Evolutionary conservation across 805 yeast genomes (phyloP).

Genomic region (Starmerella floris): DNA sequence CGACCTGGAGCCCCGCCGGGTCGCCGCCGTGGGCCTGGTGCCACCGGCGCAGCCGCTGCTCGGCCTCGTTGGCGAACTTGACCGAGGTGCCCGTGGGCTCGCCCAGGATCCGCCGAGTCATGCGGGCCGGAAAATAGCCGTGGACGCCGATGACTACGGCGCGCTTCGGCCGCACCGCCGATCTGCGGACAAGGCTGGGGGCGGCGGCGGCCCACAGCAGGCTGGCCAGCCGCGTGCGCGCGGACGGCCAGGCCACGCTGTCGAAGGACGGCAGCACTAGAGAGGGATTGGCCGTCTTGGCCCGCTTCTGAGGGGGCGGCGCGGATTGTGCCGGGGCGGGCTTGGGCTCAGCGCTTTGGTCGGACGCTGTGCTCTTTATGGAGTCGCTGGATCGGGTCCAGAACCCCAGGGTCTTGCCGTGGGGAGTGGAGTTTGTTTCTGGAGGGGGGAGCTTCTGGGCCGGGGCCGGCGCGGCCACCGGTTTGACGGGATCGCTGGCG

Average conservation of each 20-base stretch:
- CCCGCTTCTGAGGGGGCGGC: slow-evolving; percentile 6
- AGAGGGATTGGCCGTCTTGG: slow-evolving; percentile 7
- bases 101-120: slow-evolving; percentile 77
- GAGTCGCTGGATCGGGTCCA: no score
- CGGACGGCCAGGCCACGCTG: slow-evolving; percentile 9
- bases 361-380: no score
- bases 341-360: not conserved
- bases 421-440: not conserved
- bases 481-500: no score
- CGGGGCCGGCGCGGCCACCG: no score
- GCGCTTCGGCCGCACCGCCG: not conserved
- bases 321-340: slow-evolving; percentile 17
- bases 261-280: slow-evolving; percentile 11
- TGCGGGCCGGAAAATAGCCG: slow-evolving; percentile 85
- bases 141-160: slow-evolving; percentile 85
- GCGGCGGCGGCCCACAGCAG: slow-evolving; percentile 20
- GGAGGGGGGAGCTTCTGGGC: no score
- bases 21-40: slow-evolving; percentile 33
- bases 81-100: slow-evolving; percentile 94
- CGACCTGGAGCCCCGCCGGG: slow-evolving; percentile 39
- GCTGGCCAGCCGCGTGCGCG: slow-evolving; percentile 22
- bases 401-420: not conserved
- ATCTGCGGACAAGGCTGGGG: slow-evolving; percentile 1
- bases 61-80: slow-evolving; percentile 84
- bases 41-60: slow-evolving; percentile 58